These are phyloP conservation scores for Excoecaria cochinchinensis DNA, from an alignment of 345 rosid species.

Conservation along the genomic window DNA sequence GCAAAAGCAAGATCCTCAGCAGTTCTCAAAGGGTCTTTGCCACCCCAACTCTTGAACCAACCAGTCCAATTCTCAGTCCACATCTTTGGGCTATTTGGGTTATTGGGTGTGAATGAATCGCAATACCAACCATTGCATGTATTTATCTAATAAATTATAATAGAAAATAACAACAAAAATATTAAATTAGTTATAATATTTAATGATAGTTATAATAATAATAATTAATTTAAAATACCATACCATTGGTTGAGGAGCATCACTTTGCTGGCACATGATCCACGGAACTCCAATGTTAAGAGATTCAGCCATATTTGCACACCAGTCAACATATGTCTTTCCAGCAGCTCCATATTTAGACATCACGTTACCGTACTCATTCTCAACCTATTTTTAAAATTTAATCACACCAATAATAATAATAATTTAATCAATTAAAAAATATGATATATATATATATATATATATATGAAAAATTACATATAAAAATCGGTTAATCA, in stretches of 20 bases:
- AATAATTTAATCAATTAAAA: too few species aligned
- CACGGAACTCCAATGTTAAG: constrained; percentile 70
- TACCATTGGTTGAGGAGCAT: constrained; percentile 64
- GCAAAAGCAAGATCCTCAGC: constrained; percentile 62
- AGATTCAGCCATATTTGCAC: constrained; percentile 62
- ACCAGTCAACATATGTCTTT: constrained; percentile 62
- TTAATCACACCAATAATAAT: not conserved
- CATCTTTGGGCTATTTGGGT: constrained; percentile 46
- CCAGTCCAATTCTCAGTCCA: constrained; percentile 82
- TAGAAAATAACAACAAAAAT: too few species aligned
- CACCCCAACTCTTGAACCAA: constrained; percentile 65
- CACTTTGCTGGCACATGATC: constrained; percentile 72
- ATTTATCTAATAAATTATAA: constrained; percentile 31
- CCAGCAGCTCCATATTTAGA: constrained; percentile 52
- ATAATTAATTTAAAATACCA: too few species aligned
- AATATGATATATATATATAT: too few species aligned
- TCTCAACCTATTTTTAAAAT: constrained; percentile 53
- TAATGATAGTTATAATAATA: too few species aligned
- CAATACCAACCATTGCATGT: constrained; percentile 76
- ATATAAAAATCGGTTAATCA: too few species aligned
- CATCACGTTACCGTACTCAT: constrained; percentile 72
- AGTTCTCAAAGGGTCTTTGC: constrained; percentile 48
- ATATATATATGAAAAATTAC: too few species aligned
- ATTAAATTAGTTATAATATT: too few species aligned
- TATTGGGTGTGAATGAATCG: constrained; percentile 38